Base-by-base conservation (phyloP, 73 alveolate species). In the Stentor roeselii region DNA sequence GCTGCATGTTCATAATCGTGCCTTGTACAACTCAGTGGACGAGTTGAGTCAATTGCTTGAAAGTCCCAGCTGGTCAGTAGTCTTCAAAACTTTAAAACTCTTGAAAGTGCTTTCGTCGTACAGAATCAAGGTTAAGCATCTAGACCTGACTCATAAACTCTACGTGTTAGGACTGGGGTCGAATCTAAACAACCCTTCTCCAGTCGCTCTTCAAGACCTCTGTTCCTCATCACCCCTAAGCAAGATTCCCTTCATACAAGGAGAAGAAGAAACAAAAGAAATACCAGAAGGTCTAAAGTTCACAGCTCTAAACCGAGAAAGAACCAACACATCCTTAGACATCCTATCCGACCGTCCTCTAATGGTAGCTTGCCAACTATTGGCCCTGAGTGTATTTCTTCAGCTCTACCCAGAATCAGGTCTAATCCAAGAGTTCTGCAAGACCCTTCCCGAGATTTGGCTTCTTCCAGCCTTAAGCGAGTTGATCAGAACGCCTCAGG, bases 1-100 rank as follows among this genome's bases (percentile, higher is more conserved):
- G 34, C 11, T 11, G 50, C 41, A 36, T 67, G 41, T 40, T 21
- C 11, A 21, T 67, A 21, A 36, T 14, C 21, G 34, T 15, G 37
- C 80, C 84, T 35, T 76, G 14, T 76, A 76, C 74, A 41, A 37
- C 37, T 76, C 84, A 39, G 39, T 76, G 32, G 84, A 76, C 38
- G 31, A 35, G 21, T 15, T 76, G n/a, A 34, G 32, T 35, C 3
- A 14, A 15, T 21, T 76, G 15, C 84, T 76, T 37, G 84, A 76
- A n/a, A 21, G 21, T 35, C 59, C 76, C 11, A 36, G n/a, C 6
- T 76, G 84, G 84, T 34, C 78, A 21, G 36, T 76, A n/a, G 84
- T 76, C 2, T 37, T 36, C 31, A 39, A 76, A 76, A 32, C 75
- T 1, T 38, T 76, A 6, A 15, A 76, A 27, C 36, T 76, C 21